Base-by-base conservation (phyloP, 371 early-diverging fungal species). In the Cokeromyces recurvatus region DNA sequence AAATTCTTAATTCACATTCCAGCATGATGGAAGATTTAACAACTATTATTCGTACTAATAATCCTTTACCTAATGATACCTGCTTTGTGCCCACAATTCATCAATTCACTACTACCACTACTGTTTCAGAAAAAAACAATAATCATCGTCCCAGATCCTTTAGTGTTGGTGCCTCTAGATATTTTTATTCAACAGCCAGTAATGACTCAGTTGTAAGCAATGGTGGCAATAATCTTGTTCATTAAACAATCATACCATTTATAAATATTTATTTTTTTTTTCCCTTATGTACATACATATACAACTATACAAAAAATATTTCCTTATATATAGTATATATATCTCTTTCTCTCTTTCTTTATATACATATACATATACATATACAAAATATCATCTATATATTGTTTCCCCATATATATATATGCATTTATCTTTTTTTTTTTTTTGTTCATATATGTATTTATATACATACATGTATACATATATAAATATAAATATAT, bases 51-150 rank as follows among this genome's bases (percentile, higher is more conserved):
- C 46, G 58, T 14, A 62, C 63, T 3, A 43, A 52, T 23, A 62
- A 62, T n/a, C 63, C 63, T 32, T 45, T 62, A 2, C 63, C 63
- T 40, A 34, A 62, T 20, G 63, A 62, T 35, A 49, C 44, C 24
- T 48, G 58, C 23, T 62, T 61, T 48, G 16, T 55, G 23, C 51
- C 55, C 43, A 34, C 29, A 5, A 29, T 29, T 29, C 46, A 44
- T 40, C 19, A 39, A 3, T 41, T 29, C 5, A 8, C 29, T 8
- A 29, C 29, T 5, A 29, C 29, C 5, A 29, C 29, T 6, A 34
- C 47, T 38, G 48, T 52, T 17, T 43, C 35, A 12, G 38, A 51
- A n/a, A 16, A 19, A 27, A 20, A 36, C n/a, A 51, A 21, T 14
- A 47, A 29, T 10, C 14, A 31, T 36, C 55, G 61, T 32, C 61